These are phyloP conservation scores for Termitomyces sp. DNA, from an alignment of 1,284 basidiomycete genomes.

Conservation along the genomic window DNA sequence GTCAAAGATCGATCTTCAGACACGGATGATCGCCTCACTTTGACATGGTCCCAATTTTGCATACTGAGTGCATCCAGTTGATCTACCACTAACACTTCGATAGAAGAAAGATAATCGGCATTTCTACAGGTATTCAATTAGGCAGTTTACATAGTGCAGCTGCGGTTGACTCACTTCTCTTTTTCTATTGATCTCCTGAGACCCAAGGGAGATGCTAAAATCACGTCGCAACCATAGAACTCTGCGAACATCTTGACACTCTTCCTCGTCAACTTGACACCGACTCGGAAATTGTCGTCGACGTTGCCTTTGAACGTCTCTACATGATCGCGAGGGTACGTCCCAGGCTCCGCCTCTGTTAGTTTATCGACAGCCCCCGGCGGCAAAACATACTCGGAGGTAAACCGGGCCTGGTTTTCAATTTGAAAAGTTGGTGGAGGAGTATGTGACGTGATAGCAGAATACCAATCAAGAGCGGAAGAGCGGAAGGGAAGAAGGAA, in stretches of 20 bases:
- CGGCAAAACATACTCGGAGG: constrained; percentile 80
- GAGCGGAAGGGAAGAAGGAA: constrained; percentile 92
- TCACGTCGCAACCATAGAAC: constrained; percentile 89
- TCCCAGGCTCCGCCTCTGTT: constrained; percentile 61
- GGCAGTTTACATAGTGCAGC: background rate
- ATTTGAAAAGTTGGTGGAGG: constrained; percentile 67
- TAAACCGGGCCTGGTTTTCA: constrained; percentile 83
- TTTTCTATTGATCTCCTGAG: constrained; percentile 91
- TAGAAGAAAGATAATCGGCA: constrained; percentile 88
- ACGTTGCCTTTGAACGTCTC: constrained; percentile 96
- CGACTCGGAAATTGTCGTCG: constrained; percentile 93
- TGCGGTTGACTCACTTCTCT: constrained; percentile 60
- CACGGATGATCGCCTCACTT: constrained; percentile 43
- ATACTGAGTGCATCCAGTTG: constrained; percentile 92
- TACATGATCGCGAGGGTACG: constrained; percentile 86
- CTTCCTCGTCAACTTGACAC: constrained; percentile 90
- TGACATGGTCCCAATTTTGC: constrained; percentile 99
- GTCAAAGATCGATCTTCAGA: constrained; percentile 3
- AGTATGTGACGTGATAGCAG: constrained; percentile 63
- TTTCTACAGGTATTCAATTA: constrained; percentile 41
- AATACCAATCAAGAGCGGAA: constrained; percentile 77
- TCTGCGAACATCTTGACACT: constrained; percentile 83
- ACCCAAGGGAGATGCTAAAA: constrained; percentile 91
- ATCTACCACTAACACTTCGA: constrained; percentile 92
- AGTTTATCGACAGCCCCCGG: constrained; percentile 81